phyloP scores from a whole-genome alignment of 345 rosid genomes.

The Populus alba region DNA sequence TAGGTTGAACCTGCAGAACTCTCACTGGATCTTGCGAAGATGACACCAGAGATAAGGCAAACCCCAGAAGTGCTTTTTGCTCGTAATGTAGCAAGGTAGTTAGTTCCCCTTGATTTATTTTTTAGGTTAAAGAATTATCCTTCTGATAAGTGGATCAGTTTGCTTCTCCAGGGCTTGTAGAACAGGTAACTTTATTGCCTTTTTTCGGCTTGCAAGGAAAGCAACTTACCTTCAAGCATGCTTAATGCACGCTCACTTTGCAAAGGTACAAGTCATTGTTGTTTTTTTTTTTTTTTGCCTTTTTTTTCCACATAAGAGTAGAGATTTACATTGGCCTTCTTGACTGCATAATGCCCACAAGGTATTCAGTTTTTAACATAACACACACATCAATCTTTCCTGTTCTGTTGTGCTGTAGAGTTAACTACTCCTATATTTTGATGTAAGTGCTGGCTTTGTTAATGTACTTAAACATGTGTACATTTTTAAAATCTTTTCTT shows the following conservation, averaged over 20 bases:
- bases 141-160: conserved; percentile 32
- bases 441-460: background rate
- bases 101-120: conserved; percentile 6
- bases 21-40: conserved; percentile 95
- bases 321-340: background rate
- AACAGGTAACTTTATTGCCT: conserved; percentile 78
- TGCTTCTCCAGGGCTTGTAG: conserved; percentile 77
- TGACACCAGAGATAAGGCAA: conserved; percentile 94
- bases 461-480: background rate
- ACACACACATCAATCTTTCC: background rate
- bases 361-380: background rate
- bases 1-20: conserved; percentile 99
- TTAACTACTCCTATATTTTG: background rate
- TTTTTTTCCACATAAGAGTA: no score
- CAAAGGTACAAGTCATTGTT: conserved; percentile 57
- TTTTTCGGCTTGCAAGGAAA: conserved; percentile 87
- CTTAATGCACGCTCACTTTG: conserved; percentile 97
- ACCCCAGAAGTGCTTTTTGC: conserved; percentile 87
- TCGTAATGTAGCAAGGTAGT: conserved; percentile 88
- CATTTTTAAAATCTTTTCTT: background rate
- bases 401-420: background rate
- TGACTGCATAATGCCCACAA: background rate
- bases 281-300: conserved; percentile 1
- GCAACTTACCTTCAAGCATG: conserved; percentile 97
- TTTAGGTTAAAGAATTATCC: conserved; percentile 22